phyloP scores from a whole-genome alignment of 306 rosid genomes.

The Benincasa hispida region DNA sequence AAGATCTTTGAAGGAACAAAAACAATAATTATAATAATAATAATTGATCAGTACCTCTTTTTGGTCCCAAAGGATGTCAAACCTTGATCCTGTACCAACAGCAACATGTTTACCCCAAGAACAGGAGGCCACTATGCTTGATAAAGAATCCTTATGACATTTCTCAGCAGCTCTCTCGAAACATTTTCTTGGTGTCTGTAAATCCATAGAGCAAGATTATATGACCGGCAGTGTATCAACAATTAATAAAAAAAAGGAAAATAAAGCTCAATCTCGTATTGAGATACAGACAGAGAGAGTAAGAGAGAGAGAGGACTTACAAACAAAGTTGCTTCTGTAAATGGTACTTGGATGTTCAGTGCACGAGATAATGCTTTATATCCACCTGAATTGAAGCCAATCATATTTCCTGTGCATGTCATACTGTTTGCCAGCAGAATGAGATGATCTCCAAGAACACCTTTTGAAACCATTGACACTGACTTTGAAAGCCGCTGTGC shows the following conservation, averaged over 20 bases:
- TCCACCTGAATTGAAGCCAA: slow-evolving; percentile 87
- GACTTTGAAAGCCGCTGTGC: slow-evolving; percentile 80
- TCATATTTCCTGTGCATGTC: slow-evolving; percentile 80
- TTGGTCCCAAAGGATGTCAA: slow-evolving; percentile 73
- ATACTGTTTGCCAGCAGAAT: slow-evolving; percentile 77
- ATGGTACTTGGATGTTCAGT: slow-evolving; percentile 71
- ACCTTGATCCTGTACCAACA: slow-evolving; percentile 87
- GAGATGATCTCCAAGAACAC: slow-evolving; percentile 92
- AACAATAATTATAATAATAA: not conserved
- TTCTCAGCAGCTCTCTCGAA: slow-evolving; percentile 93
- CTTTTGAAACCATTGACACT: slow-evolving; percentile 83
- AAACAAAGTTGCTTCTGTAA: slow-evolving; percentile 83
- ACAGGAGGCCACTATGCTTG: slow-evolving; percentile 87
- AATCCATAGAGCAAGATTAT: slow-evolving; percentile 10
- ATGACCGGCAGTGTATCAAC: slow-evolving; percentile 7
- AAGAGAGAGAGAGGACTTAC: slow-evolving; percentile 53
- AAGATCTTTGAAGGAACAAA: not conserved
- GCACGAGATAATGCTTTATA: slow-evolving; percentile 68
- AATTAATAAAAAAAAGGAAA: slow-evolving; percentile 1
- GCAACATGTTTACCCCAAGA: slow-evolving; percentile 94
- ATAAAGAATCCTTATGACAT: slow-evolving; percentile 59
- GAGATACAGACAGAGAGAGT: not conserved
- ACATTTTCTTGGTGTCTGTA: slow-evolving; percentile 79
- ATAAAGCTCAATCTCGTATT: not conserved
- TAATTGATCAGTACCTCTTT: slow-evolving; percentile 35